phyloP scores from a whole-genome alignment of 1,284 basidiomycete genomes.

The Sparassis latifolia region DNA sequence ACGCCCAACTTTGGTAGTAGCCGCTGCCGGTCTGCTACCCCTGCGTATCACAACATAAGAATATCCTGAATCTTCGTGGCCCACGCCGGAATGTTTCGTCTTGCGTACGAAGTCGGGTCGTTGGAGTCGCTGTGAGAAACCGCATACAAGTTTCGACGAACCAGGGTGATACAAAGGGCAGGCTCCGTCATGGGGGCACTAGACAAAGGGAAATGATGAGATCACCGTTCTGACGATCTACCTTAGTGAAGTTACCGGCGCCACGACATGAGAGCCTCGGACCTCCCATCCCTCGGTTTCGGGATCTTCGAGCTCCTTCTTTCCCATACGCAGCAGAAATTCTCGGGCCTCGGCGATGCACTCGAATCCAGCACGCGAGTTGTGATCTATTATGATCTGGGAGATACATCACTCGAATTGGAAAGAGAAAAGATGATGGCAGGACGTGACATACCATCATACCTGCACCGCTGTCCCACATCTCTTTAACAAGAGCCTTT shows the following conservation, averaged over 20 bases:
- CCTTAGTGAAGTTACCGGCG: conserved; percentile 54
- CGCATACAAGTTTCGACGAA: conserved; percentile 56
- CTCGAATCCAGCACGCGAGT: conserved; percentile 73
- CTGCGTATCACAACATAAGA: conserved; percentile 89
- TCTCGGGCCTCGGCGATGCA: conserved; percentile 81
- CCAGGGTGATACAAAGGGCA: conserved; percentile 72
- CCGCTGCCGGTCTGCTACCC: conserved; percentile 56
- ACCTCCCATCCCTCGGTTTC: conserved; percentile 29
- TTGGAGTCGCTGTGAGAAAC: conserved; percentile 84
- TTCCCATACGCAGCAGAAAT: conserved; percentile 66
- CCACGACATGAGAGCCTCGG: conserved; percentile 72
- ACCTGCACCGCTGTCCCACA: conserved; percentile 88
- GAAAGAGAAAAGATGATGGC: background rate
- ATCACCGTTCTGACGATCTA: background rate
- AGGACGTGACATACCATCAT: conserved; percentile 48
- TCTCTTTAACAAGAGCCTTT: conserved; percentile 68
- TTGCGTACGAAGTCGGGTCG: conserved; percentile 79
- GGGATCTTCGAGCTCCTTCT: conserved; percentile 46
- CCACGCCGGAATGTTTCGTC: conserved; percentile 80
- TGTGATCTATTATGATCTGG: conserved; percentile 85
- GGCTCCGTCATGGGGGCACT: conserved; percentile 88
- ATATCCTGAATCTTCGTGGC: conserved; percentile 84
- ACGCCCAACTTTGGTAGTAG: conserved; percentile 47
- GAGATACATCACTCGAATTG: conserved; percentile 12
- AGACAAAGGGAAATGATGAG: conserved; percentile 4